Percentiles rank a stretch among this genome's conserved stretches.
phyloP scores from a whole-genome alignment of 192 early-diverging fungal genomes.

The Linnemannia hyalina region DNA sequence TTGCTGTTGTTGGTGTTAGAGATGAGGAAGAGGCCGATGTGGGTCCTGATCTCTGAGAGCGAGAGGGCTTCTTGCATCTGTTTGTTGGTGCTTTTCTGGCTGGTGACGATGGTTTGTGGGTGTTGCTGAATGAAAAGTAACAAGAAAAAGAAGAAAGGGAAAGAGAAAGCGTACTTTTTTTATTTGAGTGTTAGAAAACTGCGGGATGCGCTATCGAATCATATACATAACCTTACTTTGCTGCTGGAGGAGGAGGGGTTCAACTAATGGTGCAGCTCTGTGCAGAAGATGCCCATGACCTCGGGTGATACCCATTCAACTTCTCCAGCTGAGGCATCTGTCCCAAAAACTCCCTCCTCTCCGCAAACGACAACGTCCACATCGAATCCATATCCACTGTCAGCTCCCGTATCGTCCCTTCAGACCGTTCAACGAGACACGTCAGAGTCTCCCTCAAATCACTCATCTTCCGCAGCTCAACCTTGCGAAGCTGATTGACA shows the following conservation, averaged over 20 bases:
- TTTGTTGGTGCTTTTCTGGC: no score
- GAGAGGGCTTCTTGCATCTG: slow-evolving; percentile 12
- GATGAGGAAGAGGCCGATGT: slow-evolving; percentile 25
- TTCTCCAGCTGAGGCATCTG: not conserved
- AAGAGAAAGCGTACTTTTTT: no score
- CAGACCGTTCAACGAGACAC: not conserved
- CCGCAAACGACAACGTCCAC: not conserved
- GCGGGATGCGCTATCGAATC: no score
- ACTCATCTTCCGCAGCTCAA: not conserved
- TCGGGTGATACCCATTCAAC: not conserved
- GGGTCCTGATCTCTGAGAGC: slow-evolving; percentile 30
- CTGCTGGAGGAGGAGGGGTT: not conserved
- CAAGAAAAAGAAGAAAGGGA: not conserved
- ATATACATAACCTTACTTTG: no score
- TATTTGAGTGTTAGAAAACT: no score
- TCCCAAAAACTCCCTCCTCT: not conserved
- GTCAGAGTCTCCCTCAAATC: not conserved
- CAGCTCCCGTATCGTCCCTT: not conserved
- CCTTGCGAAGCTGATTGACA: not conserved
- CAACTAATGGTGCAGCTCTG: not conserved
- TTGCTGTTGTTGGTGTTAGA: not conserved
- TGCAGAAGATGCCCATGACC: not conserved
- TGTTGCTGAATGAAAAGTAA: not conserved
- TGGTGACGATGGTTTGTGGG: not conserved
- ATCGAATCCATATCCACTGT: not conserved